Conservation (phyloP, 805 yeast genomes). For the Novakomyces olei region DNA sequence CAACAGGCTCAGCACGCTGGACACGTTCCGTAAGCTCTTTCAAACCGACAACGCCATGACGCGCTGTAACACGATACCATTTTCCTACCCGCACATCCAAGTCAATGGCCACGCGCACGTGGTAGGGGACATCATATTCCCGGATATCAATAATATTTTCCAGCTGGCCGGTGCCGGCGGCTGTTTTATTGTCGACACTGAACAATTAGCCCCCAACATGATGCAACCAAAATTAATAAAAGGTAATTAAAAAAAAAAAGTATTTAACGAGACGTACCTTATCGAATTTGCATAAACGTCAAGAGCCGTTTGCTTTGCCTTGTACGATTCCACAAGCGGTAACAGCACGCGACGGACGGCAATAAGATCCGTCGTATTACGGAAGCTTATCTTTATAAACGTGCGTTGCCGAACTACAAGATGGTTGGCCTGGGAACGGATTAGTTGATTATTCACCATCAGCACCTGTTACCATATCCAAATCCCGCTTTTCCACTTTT, state of each 20-base stretch:
- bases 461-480: too few relatives aligned
- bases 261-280: conserved; percentile 15
- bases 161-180: conserved; percentile 27
- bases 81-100: conserved; percentile 71
- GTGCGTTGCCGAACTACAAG: conserved; percentile 1
- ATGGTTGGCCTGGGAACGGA: too few relatives aligned
- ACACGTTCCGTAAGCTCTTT: conserved; percentile 48
- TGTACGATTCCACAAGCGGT: conserved; percentile 53
- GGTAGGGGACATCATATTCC: conserved; percentile 93
- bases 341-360: conserved; percentile 47
- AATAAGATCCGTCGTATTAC: conserved; percentile 49
- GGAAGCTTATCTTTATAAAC: conserved; percentile 22
- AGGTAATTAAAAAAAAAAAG: not conserved
- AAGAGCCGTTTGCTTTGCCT: conserved; percentile 34
- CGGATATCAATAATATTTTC: conserved; percentile 50
- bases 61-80: conserved; percentile 70
- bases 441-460: too few relatives aligned
- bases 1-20: conserved; percentile 94
- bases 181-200: conserved; percentile 8
- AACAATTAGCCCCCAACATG: conserved; percentile 4
- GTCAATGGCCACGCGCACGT: conserved; percentile 90
- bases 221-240: too few relatives aligned
- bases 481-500: conserved; percentile 51
- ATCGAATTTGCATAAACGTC: conserved; percentile 44
- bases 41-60: conserved; percentile 31